Percentiles rank a stretch among this genome's conserved stretches.
Conservation (phyloP, 2,329 filamentous ascomycete species). For the Fusarium sp. region DNA sequence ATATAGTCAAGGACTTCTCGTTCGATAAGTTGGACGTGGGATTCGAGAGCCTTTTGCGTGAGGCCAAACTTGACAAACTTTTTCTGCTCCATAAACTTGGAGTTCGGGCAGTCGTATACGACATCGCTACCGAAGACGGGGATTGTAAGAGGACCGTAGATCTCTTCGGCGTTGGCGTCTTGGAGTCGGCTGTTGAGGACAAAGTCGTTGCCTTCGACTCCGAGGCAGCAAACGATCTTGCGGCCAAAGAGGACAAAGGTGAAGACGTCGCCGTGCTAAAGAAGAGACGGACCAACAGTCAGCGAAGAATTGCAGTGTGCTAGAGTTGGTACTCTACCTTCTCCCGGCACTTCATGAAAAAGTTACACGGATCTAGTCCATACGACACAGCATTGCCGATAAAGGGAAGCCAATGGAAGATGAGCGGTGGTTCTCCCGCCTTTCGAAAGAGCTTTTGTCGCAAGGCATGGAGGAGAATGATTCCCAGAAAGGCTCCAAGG, state of each 20-base stretch:
- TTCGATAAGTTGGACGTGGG: constrained; percentile 79
- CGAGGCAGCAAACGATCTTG: constrained; percentile 63
- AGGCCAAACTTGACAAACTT: constrained; percentile 82
- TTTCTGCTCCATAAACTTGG: constrained; percentile 91
- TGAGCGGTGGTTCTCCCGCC: constrained; percentile 58
- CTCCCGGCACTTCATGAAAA: constrained; percentile 72
- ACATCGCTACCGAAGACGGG: constrained; percentile 81
- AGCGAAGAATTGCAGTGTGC: background rate
- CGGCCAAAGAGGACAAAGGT: constrained; percentile 66
- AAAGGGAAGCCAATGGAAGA: constrained; percentile 72
- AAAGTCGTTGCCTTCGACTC: constrained; percentile 65
- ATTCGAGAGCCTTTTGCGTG: constrained; percentile 71
- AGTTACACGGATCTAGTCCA: constrained; percentile 76
- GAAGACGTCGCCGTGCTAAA: constrained; percentile 64
- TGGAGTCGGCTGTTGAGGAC: constrained; percentile 66
- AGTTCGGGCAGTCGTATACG: constrained; percentile 86
- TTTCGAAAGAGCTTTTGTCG: constrained; percentile 33
- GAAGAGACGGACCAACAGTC: background rate
- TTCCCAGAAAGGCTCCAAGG: background rate
- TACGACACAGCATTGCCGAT: constrained; percentile 79
- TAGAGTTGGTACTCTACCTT: constrained; percentile 63
- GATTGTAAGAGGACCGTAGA: constrained; percentile 63
- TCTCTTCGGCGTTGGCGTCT: constrained; percentile 66
- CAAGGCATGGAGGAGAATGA: constrained; percentile 22
- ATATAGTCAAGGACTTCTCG: constrained; percentile 76